Evolutionary conservation across 805 yeast species (phyloP), one percentile per base, ranked within the genome.

Genomic region (Yamadazyma philogaea): DNA sequence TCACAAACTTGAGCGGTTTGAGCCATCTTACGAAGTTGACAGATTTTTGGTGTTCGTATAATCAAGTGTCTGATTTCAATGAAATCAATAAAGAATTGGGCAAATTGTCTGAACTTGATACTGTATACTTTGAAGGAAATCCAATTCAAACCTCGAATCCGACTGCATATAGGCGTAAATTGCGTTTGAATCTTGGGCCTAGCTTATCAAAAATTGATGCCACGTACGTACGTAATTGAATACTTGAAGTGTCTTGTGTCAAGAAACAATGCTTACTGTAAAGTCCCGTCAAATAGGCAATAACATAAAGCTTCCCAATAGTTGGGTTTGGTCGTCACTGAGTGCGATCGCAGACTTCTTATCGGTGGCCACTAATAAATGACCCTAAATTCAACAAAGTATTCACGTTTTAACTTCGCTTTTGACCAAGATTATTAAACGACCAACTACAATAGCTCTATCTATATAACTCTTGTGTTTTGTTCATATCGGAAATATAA

Each of bases 101-200:
- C 11, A 66, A 68, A 30, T 66, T 87, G 39, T 76, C 79, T 1
- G 68, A 75, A 5, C 68, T 93, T 40, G 95, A 88, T 39, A 88
- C 96, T 0, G 96, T 93, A 4, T 93, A 93, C 59, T 80, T 93
- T 49, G 99, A 93, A 64, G 91, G 93, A 7, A 91, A 91, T 57
- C 98, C 98, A 3, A 60, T 93, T 15, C 96, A 93, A 54, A 51
- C 65, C 21, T 59, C 75, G 16, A 84, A 84, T 51, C 79, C 80
- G n/a, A 81, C 93, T 1, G 81, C 89, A 39, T 93, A 93, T 60
- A 75, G 97, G 55, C 79, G 93, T 56, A 93, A 93, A 60, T 59
- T 93, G 36, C 78, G 78, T 50, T 70, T 93, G 54, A 76, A 82
- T 45, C 70, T 91, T 46, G 87, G 86, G 2, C 81, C 84, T 0